Base-by-base conservation (phyloP, 208 protist genomes). In the Naegleria lovaniensis region DNA sequence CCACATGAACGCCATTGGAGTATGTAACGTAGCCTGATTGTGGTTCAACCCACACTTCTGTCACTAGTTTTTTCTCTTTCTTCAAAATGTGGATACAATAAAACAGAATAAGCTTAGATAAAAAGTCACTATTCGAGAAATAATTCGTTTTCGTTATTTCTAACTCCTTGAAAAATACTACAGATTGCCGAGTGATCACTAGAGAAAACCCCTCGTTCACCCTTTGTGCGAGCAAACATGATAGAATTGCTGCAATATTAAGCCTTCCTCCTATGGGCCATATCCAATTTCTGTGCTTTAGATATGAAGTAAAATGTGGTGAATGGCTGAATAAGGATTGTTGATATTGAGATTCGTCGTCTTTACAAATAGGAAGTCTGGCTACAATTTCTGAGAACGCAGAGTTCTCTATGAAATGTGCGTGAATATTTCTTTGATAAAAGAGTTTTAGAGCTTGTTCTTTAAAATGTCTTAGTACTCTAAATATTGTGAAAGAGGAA, bases 1-100 rank as follows among this genome's bases (percentile, higher is more conserved):
- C 67, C 25, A n/a, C 7, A 0, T 36, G 16, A 29, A 9, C 9
- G 6, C 16, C 16, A 79, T 33, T 79, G 25, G 16, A 15, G 36
- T 79, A 33, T 0, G 16, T 29, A 19, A 89, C 5, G 5, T 41
- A 39, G 59, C 85, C 85, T 41, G 25, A 38, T 67, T 89, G 85
- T 41, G 85, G 85, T 40, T 89, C 85, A 11, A 89, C 40, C 41
- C 41, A 89, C 25, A 89, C 5, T 67, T 89, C 85, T 43, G 48
- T 89, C 4, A 67, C 67, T 0, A 89, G 15, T 67, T 67, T 52
- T 25, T 89, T 58, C 39, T 16, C 25, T 29, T 89, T 89, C 25
- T 48, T 52, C 1, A 67, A 40, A 40, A 41, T 41, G 13, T 89
- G 85, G 41, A 89, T 40, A 29, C 48, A 38, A 41, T 89, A 89